Conservation (phyloP, 192 early-diverging fungal species). For the Coemansia sp. region DNA sequence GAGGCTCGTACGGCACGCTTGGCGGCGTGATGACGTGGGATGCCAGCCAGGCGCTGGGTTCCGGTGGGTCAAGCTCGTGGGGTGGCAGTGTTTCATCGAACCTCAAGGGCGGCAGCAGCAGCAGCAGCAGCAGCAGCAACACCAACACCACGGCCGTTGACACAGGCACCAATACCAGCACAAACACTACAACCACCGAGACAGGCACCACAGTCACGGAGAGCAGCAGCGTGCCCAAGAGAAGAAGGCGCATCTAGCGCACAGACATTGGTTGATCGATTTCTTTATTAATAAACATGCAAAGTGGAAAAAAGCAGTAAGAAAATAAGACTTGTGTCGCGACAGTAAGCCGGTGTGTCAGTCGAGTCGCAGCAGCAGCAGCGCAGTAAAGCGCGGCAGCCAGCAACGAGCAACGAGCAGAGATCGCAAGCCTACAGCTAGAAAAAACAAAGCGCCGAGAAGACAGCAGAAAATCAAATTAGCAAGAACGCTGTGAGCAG, state of each 20-base stretch:
- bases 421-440: not conserved
- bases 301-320: not conserved
- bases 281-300: not conserved
- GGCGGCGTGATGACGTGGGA: slow-evolving; percentile 76
- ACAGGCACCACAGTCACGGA: not conserved
- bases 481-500: not conserved
- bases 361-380: not conserved
- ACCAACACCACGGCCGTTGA: not conserved
- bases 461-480: not conserved
- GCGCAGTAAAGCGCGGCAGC: not conserved
- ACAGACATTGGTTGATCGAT: not conserved
- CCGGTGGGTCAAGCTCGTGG: slow-evolving; percentile 31
- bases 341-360: not conserved
- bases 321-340: not conserved
- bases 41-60: slow-evolving; percentile 40
- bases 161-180: not conserved
- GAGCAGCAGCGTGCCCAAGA: not conserved
- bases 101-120: slow-evolving; percentile 22
- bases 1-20: slow-evolving; percentile 49
- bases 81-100: slow-evolving; percentile 31
- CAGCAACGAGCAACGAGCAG: not conserved
- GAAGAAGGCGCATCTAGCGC: not conserved
- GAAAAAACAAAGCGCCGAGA: not conserved
- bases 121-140: not conserved
- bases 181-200: not conserved